phyloP scores from a whole-genome alignment of 176 grass and related monocot species.

The Puccinellia tenuiflora region DNA sequence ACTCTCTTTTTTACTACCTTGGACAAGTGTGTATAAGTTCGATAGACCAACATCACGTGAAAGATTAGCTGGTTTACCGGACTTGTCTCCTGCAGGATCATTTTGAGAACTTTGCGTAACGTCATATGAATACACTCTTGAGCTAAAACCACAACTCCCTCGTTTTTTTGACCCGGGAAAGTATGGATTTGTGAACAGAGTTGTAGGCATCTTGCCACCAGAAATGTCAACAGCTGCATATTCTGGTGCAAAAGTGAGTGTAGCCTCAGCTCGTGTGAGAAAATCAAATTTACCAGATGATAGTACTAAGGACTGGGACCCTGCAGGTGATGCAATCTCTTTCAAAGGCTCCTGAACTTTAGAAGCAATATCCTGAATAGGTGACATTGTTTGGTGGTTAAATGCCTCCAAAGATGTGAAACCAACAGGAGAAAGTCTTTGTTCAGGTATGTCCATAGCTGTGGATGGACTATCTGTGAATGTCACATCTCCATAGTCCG shows the following conservation, averaged over 20 bases:
- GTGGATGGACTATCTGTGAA: constrained; percentile 63
- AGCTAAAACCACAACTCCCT: constrained; percentile 67
- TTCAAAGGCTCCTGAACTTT: constrained; percentile 52
- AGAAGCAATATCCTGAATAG: constrained; percentile 58
- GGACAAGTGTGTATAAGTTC: constrained; percentile 76
- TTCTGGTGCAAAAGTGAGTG: constrained; percentile 92
- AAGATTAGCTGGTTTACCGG: constrained; percentile 34
- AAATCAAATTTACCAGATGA: constrained; percentile 70
- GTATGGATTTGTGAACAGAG: constrained; percentile 73
- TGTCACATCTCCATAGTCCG: constrained; percentile 57
- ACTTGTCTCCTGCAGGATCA: constrained; percentile 58
- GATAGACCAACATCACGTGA: constrained; percentile 44
- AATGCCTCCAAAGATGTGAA: constrained; percentile 73
- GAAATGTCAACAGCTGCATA: constrained; percentile 80
- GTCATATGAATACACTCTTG: constrained; percentile 75
- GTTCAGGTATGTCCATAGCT: constrained; percentile 72
- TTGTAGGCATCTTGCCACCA: constrained; percentile 25
- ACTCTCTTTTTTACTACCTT: constrained; percentile 51
- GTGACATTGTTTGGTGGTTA: constrained; percentile 42
- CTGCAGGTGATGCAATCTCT: constrained; percentile 45
- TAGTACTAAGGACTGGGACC: constrained; percentile 30
- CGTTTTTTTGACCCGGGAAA: constrained; percentile 65
- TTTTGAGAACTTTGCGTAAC: constrained; percentile 43
- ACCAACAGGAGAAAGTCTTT: constrained; percentile 63
- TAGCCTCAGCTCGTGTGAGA: constrained; percentile 82